Evolutionary conservation across 192 early-diverging fungal genomes (phyloP).

Genomic region (Gryganskiella cystojenkinii): DNA sequence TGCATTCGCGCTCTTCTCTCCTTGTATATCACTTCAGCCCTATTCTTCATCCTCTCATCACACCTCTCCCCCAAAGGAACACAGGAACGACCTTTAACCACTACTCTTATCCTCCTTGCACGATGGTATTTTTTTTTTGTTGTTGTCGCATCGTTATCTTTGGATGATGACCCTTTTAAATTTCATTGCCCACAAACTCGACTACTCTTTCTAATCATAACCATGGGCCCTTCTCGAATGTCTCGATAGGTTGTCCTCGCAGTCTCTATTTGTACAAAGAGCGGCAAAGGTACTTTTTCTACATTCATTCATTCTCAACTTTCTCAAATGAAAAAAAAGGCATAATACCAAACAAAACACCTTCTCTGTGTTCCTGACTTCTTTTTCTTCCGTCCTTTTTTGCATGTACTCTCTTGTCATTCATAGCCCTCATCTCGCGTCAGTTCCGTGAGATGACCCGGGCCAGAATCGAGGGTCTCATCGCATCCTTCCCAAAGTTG

Average conservation of each 20-base stretch:
- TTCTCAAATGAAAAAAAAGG: background rate
- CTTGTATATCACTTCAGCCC: no score
- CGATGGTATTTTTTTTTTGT: no score
- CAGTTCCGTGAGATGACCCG: conserved; percentile 98
- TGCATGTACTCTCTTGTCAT: background rate
- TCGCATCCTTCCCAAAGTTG: conserved; percentile 97
- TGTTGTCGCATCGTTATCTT: no score
- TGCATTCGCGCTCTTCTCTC: no score
- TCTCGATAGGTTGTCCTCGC: conserved; percentile 86
- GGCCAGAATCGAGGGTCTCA: conserved; percentile 94
- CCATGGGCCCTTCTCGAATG: background rate
- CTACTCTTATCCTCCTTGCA: no score
- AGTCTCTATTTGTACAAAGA: conserved; percentile 91
- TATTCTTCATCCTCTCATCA: no score
- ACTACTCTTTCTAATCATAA: background rate
- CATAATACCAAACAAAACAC: background rate
- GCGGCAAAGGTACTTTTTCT: conserved; percentile 82
- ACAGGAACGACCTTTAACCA: no score
- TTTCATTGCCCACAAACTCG: no score
- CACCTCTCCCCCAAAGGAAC: no score
- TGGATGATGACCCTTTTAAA: no score
- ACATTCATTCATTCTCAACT: background rate
- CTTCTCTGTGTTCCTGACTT: conserved; percentile 1
- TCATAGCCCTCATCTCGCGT: conserved; percentile 84
- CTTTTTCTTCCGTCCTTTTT: background rate